Evolutionary conservation across 495 filamentous ascomycete species (phyloP), one percentile per base, ranked within the genome.

Genomic region (Choiromyces venosus): DNA sequence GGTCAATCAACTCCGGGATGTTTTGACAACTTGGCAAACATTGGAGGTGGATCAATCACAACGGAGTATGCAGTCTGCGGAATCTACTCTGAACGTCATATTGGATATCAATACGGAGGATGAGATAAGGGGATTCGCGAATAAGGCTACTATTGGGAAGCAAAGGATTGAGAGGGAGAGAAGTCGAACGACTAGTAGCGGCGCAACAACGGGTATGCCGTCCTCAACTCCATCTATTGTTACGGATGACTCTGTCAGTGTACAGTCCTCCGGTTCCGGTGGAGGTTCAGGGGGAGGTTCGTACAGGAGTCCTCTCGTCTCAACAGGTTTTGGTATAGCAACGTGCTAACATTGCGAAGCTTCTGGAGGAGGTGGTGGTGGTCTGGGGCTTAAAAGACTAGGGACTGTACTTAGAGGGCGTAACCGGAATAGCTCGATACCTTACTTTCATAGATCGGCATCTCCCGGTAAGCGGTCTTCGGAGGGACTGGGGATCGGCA

Each of bases 31-130:
- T 77, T 89, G 92, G 73, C 89, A 95, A 82, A 99, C 96, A 16
- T 92, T 97, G 81, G 94, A 97, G 81, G 87, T 92, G 18, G 96
- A 99, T 82, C 89, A 91, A 76, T 88, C 96, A 19, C 92, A 97
- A 79, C 87, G 89, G 56, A 90, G 87, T 75, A 88, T 92, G 73
- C 84, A 89, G 78, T 88, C 89, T 33, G 90, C 93, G 33, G 93
- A 97, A 82, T 87, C 88, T 71, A 94, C 92, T 69, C 80, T 99
- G 74, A 94, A 93, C 73, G 87, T 88, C 21, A 86, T 99, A 75
- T 86, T 99, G 40, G 96, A 97, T 74, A 88, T 98, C 25, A 90
- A 92, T 82, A 97, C 93, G 1, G 87, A 87, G 46, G 91, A 92
- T 80, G 96, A 99, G 82, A 96, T 98, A 71, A 93, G 92, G 81